phyloP scores from a whole-genome alignment of 495 filamentous ascomycete species.

The Tuber aestivum region DNA sequence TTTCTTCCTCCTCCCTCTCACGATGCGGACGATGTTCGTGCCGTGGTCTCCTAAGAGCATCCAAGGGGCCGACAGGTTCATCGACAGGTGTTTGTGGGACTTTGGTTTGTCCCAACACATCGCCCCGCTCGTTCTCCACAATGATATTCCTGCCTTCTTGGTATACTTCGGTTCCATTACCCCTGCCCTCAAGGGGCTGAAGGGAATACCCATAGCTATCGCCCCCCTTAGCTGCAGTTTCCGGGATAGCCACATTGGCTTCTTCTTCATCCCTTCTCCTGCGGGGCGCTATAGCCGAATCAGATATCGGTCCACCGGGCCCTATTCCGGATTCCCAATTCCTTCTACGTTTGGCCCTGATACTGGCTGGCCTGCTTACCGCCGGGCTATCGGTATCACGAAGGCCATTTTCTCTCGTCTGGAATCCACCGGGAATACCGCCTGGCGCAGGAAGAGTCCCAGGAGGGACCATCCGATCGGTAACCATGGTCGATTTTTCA shows the following conservation, averaged over 20 bases:
- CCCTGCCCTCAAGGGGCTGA: conserved; percentile 39
- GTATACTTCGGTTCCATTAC: conserved; percentile 56
- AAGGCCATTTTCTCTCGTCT: conserved; percentile 53
- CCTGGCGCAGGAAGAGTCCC: conserved; percentile 73
- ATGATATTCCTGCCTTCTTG: conserved; percentile 78
- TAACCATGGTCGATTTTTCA: conserved; percentile 43
- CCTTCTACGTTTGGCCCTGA: conserved; percentile 57
- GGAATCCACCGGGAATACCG: conserved; percentile 67
- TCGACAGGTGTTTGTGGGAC: conserved; percentile 12
- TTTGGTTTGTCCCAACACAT: conserved; percentile 57
- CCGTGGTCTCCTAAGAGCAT: conserved; percentile 16
- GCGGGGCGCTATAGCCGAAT: conserved; percentile 81
- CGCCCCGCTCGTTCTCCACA: conserved; percentile 80
- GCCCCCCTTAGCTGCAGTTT: conserved; percentile 39
- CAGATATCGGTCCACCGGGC: conserved; percentile 79
- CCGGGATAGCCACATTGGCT: conserved; percentile 15
- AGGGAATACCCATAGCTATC: conserved; percentile 41
- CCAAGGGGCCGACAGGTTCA: conserved; percentile 24
- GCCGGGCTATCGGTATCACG: conserved; percentile 44
- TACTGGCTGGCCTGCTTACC: conserved; percentile 55
- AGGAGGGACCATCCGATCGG: conserved; percentile 53
- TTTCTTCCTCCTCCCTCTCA: conserved; percentile 47
- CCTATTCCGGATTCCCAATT: conserved; percentile 66
- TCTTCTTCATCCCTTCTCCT: conserved; percentile 45
- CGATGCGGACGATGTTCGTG: conserved; percentile 47